Percentiles rank a stretch among this genome's conserved stretches.
Evolutionary conservation across 257 asterid species (phyloP).

Genomic region (Gardenia jasminoides): DNA sequence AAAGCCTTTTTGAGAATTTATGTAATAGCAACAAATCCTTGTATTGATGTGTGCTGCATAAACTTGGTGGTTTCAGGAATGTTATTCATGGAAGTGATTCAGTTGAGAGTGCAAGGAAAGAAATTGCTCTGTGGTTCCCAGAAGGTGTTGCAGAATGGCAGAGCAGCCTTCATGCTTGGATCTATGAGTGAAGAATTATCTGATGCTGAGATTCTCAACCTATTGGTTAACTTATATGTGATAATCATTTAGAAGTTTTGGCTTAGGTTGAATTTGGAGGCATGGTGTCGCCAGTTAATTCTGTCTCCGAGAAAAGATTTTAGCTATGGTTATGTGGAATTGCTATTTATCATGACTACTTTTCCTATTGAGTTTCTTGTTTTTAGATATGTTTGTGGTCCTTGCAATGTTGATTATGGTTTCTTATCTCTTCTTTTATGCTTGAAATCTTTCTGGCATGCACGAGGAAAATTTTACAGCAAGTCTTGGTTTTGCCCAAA

Average conservation of each 20-base stretch:
- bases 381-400: neutral
- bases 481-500: too few relatives aligned
- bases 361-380: neutral
- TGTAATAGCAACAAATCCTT: neutral
- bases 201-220: conserved; percentile 2
- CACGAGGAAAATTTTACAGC: neutral
- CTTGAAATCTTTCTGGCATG: neutral
- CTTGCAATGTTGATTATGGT: neutral
- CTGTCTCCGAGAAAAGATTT: neutral
- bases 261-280: conserved; percentile 10
- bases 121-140: conserved; percentile 96
- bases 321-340: conserved; percentile 6
- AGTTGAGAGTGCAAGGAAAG: conserved; percentile 85
- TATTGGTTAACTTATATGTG: neutral
- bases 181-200: conserved; percentile 51
- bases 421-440: neutral
- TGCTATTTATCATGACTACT: neutral
- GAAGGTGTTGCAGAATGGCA: conserved; percentile 87
- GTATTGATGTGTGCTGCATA: neutral
- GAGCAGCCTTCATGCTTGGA: conserved; percentile 87
- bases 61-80: conserved; percentile 51
- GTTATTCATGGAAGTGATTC: conserved; percentile 93
- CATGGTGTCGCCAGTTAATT: neutral
- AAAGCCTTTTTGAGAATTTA: neutral
- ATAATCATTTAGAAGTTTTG: conserved; percentile 23